A percentile compares a stretch with the other conserved stretches of the same genome.
These are phyloP conservation scores for Calonectria leucothoes DNA, from an alignment of 2,329 filamentous ascomycete species.

Conservation along the genomic window DNA sequence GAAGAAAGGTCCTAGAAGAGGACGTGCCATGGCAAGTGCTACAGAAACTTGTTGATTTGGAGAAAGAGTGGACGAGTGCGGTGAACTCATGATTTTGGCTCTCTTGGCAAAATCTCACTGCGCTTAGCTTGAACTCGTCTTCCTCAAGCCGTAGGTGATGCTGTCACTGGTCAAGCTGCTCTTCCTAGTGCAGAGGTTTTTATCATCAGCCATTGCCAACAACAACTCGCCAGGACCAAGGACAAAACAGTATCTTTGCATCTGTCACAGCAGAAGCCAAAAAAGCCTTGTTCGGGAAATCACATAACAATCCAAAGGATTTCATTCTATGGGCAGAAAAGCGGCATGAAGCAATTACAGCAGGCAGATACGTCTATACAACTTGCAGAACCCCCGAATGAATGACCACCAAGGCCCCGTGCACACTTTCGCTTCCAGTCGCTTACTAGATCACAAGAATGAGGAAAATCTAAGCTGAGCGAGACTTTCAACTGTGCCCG, in stretches of 20 bases:
- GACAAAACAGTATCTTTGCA: neutral
- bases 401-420: neutral
- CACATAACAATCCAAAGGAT: too few species aligned
- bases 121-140: neutral
- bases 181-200: neutral
- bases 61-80: slow-evolving; percentile 51
- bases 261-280: neutral
- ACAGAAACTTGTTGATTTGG: slow-evolving; percentile 59
- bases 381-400: neutral
- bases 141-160: neutral
- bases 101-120: neutral
- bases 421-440: neutral
- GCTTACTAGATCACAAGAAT: neutral
- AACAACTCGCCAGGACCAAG: neutral
- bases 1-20: slow-evolving; percentile 63
- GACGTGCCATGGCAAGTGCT: slow-evolving; percentile 65
- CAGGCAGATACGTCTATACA: neutral
- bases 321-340: neutral
- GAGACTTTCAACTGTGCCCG: neutral
- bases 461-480: neutral
- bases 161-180: neutral
- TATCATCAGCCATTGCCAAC: neutral
- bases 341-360: neutral
- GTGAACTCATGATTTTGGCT: slow-evolving; percentile 27
- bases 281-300: neutral